Conservation (phyloP, 805 yeast species). For the Barnettozyma wickerhamii region DNA sequence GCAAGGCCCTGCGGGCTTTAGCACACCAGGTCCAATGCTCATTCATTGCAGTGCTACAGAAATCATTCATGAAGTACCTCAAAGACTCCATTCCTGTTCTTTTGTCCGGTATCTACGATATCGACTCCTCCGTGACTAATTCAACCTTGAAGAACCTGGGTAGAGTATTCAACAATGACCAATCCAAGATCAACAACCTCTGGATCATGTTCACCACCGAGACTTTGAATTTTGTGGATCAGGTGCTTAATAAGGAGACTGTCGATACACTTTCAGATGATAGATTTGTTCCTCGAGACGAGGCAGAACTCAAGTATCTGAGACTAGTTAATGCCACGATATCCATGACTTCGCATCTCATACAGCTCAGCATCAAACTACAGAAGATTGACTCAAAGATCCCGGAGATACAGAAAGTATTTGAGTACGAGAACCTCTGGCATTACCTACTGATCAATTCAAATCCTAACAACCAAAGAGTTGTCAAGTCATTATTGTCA, state of each 20-base stretch:
- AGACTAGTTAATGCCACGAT: conserved; percentile 51
- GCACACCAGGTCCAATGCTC: conserved; percentile 64
- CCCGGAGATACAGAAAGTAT: conserved; percentile 28
- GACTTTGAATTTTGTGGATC: conserved; percentile 50
- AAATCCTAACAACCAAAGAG: conserved; percentile 33
- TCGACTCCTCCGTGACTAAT: conserved; percentile 56
- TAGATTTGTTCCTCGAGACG: conserved; percentile 62
- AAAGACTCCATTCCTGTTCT: conserved; percentile 71
- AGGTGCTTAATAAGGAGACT: conserved; percentile 52
- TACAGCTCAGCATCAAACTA: conserved; percentile 22
- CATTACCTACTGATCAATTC: conserved; percentile 32
- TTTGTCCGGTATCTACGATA: conserved; percentile 67
- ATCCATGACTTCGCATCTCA: conserved; percentile 37
- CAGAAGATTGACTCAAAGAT: conserved; percentile 21
- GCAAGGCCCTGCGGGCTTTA: conserved; percentile 55
- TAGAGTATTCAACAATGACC: conserved; percentile 52
- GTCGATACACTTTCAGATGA: conserved; percentile 69
- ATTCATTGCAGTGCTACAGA: conserved; percentile 47
- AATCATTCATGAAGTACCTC: conserved; percentile 57
- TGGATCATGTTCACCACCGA: conserved; percentile 58
- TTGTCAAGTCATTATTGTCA: conserved; percentile 38
- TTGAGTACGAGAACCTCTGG: conserved; percentile 42
- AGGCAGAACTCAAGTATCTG: conserved; percentile 57
- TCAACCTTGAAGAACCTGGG: conserved; percentile 44
- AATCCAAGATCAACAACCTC: conserved; percentile 48